phyloP scores from a whole-genome alignment of 768 basidiomycete genomes.

The Lactarius evosmus region DNA sequence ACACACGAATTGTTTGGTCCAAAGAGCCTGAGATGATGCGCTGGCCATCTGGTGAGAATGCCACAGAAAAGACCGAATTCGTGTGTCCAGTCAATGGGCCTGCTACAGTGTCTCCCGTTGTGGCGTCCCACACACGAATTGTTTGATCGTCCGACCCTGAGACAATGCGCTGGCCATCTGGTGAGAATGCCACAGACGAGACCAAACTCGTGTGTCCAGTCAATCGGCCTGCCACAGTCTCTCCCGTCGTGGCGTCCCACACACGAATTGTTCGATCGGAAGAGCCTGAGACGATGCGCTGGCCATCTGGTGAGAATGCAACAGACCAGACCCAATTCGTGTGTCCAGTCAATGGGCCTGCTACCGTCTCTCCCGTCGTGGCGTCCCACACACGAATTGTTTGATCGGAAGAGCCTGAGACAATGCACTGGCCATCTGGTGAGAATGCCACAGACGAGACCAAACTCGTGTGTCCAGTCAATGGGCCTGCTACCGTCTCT shows the following conservation, averaged over 20 bases:
- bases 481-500: neutral
- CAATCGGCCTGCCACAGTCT: no score
- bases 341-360: neutral
- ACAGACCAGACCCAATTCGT: neutral
- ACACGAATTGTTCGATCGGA: no score
- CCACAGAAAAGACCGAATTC: neutral
- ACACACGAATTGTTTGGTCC: no score
- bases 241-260: no score
- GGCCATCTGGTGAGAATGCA: no score
- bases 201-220: no score
- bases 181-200: no score
- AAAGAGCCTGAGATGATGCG: constrained; percentile 34
- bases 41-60: constrained; percentile 1
- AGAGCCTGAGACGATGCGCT: no score
- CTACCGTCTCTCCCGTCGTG: neutral
- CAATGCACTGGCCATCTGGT: constrained; percentile 29
- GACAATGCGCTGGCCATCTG: neutral
- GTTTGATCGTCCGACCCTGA: neutral
- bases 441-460: constrained; percentile 12
- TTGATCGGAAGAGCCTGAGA: constrained; percentile 29
- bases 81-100: neutral
- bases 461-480: neutral
- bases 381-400: neutral
- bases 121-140: no score
- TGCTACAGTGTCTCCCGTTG: no score